Percentiles rank a stretch among this genome's conserved stretches.
phyloP scores from a whole-genome alignment of 352 stramenopile species.

The Phytopythium mirpurense region DNA sequence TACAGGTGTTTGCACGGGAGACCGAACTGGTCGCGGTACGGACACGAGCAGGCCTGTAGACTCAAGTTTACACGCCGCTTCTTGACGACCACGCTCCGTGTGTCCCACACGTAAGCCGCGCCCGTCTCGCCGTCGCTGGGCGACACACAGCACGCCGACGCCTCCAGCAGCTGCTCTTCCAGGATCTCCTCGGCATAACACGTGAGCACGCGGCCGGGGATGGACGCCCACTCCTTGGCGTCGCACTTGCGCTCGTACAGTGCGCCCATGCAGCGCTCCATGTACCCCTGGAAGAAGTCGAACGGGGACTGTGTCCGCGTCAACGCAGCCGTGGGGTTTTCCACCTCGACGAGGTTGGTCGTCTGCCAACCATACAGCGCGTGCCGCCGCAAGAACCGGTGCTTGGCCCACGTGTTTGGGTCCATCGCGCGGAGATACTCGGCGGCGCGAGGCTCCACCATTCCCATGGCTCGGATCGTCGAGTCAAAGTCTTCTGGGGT shows the following conservation, averaged over 20 bases:
- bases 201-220: slow-evolving; percentile 18
- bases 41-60: slow-evolving; percentile 25
- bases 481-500: slow-evolving; percentile 24
- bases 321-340: slow-evolving; percentile 15
- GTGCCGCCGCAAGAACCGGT: slow-evolving; percentile 29
- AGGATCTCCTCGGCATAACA: slow-evolving; percentile 29
- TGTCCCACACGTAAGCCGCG: slow-evolving; percentile 34
- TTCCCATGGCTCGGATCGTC: slow-evolving; percentile 13
- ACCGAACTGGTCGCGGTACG: slow-evolving; percentile 25
- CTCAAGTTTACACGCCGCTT: slow-evolving; percentile 37
- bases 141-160: slow-evolving; percentile 27
- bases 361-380: slow-evolving; percentile 35
- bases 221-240: slow-evolving; percentile 20
- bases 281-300: slow-evolving; percentile 41
- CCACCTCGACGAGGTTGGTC: slow-evolving; percentile 17
- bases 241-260: slow-evolving; percentile 39
- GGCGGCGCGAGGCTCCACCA: slow-evolving; percentile 13
- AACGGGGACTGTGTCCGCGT: slow-evolving; percentile 25
- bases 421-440: slow-evolving; percentile 20
- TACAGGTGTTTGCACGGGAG: slow-evolving; percentile 39
- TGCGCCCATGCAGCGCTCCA: slow-evolving; percentile 36
- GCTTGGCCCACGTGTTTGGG: slow-evolving; percentile 29
- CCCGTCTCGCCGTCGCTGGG: slow-evolving; percentile 33
- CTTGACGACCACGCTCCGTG: slow-evolving; percentile 18
- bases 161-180: slow-evolving; percentile 23